Conservation (phyloP, 139 green algal genomes). For the Yamagishiella unicocca region DNA sequence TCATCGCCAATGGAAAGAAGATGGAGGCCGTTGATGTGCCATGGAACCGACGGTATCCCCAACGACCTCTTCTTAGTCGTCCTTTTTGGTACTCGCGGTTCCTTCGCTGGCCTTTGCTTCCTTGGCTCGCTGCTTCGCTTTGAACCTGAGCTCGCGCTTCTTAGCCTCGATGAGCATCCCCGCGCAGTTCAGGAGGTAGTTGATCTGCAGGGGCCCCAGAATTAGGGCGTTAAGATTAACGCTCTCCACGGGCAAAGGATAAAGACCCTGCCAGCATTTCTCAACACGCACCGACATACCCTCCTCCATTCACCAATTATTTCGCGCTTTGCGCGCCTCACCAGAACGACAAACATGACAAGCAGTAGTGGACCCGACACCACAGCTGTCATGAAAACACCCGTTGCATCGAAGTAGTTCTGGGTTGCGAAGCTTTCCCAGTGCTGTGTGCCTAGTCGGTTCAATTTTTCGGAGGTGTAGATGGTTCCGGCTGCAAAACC, state of each 20-base stretch:
- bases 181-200: constrained; percentile 56
- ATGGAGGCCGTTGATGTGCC: too few species aligned
- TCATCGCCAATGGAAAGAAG: too few species aligned
- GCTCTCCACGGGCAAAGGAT: neutral
- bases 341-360: constrained; percentile 68
- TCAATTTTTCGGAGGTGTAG: constrained; percentile 63
- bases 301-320: neutral
- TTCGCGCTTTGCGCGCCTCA: neutral
- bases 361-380: constrained; percentile 67
- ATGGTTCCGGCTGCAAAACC: constrained; percentile 43
- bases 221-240: neutral
- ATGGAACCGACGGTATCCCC: too few species aligned
- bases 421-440: constrained; percentile 65
- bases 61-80: neutral
- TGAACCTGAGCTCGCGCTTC: constrained; percentile 48
- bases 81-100: neutral
- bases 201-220: constrained; percentile 47
- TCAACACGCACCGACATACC: neutral
- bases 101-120: neutral
- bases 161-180: constrained; percentile 59
- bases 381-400: constrained; percentile 64
- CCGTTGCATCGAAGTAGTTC: constrained; percentile 69
- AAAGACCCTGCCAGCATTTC: neutral
- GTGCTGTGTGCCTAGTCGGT: constrained; percentile 56
- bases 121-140: constrained; percentile 33